Evolutionary conservation across 495 filamentous ascomycete species (phyloP).

Genomic region (Tuber brumale): DNA sequence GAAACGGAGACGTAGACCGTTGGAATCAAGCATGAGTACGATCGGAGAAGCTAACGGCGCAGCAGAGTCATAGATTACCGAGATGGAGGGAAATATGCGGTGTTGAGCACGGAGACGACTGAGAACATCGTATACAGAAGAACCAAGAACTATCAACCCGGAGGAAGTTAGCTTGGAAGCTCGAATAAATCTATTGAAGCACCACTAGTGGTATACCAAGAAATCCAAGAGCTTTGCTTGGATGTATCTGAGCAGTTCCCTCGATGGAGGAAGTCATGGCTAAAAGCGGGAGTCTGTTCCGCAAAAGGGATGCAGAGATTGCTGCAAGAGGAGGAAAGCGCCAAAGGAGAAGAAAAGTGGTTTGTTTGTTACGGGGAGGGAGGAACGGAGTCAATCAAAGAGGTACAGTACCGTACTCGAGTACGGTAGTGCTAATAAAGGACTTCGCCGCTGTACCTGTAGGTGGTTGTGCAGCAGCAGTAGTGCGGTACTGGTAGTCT

Average conservation of each 20-base stretch:
- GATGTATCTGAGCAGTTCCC: slow-evolving; percentile 63
- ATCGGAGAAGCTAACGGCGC: slow-evolving; percentile 68
- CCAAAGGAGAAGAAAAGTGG: not conserved
- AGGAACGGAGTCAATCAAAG: not conserved
- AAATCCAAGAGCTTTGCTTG: slow-evolving; percentile 70
- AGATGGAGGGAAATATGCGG: slow-evolving; percentile 70
- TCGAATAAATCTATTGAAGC: slow-evolving; percentile 1
- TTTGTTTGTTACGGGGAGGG: not conserved
- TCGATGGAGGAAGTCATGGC: slow-evolving; percentile 34
- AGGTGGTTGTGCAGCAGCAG: not conserved
- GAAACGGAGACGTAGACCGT: slow-evolving; percentile 84
- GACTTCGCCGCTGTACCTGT: not conserved
- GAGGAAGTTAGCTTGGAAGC: slow-evolving; percentile 17
- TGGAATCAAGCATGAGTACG: slow-evolving; percentile 64
- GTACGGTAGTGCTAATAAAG: not conserved
- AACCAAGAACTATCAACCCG: slow-evolving; percentile 63
- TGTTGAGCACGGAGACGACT: slow-evolving; percentile 78
- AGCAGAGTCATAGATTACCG: slow-evolving; percentile 64
- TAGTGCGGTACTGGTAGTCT: too few relatives aligned
- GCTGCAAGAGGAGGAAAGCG: not conserved
- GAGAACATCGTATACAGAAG: slow-evolving; percentile 81
- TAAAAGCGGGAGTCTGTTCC: not conserved
- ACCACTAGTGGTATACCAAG: slow-evolving; percentile 52
- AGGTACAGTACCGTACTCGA: too few relatives aligned
- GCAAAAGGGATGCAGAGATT: not conserved